These are phyloP conservation scores for Theileria luwenshuni DNA, from an alignment of 169 alveolate genomes.

Conservation along the genomic window DNA sequence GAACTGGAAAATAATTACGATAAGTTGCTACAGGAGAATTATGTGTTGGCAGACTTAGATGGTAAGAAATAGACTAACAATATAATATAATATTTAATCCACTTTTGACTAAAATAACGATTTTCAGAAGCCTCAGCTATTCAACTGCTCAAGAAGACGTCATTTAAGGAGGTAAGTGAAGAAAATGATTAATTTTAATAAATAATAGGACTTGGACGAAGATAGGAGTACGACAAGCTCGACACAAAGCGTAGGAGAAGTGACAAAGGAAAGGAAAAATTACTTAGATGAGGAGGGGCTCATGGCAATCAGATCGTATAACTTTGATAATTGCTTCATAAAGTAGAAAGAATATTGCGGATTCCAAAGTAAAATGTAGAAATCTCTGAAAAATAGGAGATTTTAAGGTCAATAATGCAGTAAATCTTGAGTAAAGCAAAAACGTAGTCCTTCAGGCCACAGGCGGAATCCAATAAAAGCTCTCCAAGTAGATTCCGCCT, in stretches of 20 bases:
- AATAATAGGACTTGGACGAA: too few species aligned
- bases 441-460: too few species aligned
- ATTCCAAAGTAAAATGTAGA: neutral
- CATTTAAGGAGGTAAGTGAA: neutral
- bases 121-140: neutral
- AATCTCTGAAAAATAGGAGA: neutral
- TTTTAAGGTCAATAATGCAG: too few species aligned
- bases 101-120: neutral
- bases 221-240: neutral
- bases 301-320: neutral
- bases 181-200: too few species aligned
- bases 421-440: too few species aligned
- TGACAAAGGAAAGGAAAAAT: neutral
- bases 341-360: slow-evolving; percentile 9
- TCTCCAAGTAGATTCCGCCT: too few species aligned
- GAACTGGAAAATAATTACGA: neutral
- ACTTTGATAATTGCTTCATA: slow-evolving; percentile 27
- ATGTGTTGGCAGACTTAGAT: neutral
- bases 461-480: too few species aligned
- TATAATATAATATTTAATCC: neutral
- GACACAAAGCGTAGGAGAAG: too few species aligned
- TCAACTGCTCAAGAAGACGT: neutral
- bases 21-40: too few species aligned
- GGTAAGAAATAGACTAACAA: neutral
- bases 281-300: neutral